Evolutionary conservation across 108 stramenopile species (phyloP).

Genomic region (Aurantiochytrium sp.): DNA sequence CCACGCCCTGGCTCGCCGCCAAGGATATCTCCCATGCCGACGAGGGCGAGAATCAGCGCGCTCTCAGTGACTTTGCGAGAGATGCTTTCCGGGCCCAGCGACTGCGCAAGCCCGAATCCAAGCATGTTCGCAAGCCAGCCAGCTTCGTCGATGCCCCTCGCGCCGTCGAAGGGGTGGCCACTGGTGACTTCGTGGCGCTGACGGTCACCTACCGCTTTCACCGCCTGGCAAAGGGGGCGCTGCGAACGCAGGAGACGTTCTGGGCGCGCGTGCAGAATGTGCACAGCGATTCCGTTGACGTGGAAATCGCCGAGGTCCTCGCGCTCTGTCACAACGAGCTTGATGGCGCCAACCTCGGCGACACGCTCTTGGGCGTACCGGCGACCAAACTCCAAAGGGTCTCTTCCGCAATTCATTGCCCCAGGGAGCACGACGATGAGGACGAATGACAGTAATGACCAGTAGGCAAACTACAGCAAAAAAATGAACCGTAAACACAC

Average conservation of each 20-base stretch:
- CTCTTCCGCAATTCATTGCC: neutral
- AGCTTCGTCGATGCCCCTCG: no score
- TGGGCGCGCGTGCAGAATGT: neutral
- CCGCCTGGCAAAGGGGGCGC: neutral
- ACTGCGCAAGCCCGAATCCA: neutral
- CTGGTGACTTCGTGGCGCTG: no score
- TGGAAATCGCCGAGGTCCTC: neutral
- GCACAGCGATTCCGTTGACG: neutral
- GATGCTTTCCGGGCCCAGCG: neutral
- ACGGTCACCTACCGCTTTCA: no score
- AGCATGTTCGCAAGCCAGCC: neutral
- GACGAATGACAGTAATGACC: neutral
- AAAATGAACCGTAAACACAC: no score
- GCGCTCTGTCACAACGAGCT: neutral
- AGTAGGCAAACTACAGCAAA: no score
- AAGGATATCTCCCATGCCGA: neutral
- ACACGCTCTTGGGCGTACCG: neutral
- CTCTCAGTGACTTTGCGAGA: neutral
- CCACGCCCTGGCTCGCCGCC: neutral
- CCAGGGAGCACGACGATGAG: neutral
- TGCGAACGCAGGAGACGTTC: neutral
- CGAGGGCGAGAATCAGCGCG: neutral
- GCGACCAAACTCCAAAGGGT: neutral
- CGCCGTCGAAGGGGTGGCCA: no score
- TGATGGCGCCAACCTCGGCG: neutral